These are phyloP conservation scores for Ceratocystis albifundus DNA, from an alignment of 2,329 filamentous ascomycete species.

Conservation along the genomic window DNA sequence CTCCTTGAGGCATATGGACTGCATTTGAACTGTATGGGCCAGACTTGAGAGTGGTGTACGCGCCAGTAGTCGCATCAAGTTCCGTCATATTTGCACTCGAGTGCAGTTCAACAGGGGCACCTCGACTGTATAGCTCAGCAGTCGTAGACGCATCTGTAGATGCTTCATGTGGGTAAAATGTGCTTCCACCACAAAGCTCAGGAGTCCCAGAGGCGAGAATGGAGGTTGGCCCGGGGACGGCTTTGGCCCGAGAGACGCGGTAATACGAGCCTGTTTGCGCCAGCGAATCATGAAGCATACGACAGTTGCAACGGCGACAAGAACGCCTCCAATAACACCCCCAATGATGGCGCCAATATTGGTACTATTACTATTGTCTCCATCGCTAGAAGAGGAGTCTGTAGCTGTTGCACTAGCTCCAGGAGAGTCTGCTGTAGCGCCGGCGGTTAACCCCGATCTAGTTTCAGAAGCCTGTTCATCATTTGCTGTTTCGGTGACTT, in stretches of 20 bases:
- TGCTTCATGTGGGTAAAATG: not conserved
- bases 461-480: slow-evolving; percentile 14
- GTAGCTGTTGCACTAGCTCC: slow-evolving; percentile 10
- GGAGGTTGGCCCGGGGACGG: not conserved
- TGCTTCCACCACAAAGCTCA: not conserved
- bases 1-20: not conserved
- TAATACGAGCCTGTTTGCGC: not conserved
- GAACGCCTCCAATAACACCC: slow-evolving; percentile 28
- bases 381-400: slow-evolving; percentile 15
- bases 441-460: slow-evolving; percentile 15
- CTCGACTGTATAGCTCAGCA: slow-evolving; percentile 33
- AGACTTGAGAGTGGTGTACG: not conserved
- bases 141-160: not conserved
- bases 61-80: not conserved
- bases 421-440: slow-evolving; percentile 17
- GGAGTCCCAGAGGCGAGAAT: slow-evolving; percentile 16
- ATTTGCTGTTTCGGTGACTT: slow-evolving; percentile 32
- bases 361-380: slow-evolving; percentile 19
- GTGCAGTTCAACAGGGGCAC: not conserved
- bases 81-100: not conserved
- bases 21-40: not conserved
- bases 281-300: slow-evolving; percentile 27
- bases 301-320: slow-evolving; percentile 28
- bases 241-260: not conserved
- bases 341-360: slow-evolving; percentile 31